These are phyloP conservation scores for Rhynchosporium agropyri DNA, from an alignment of 2,329 filamentous ascomycete species.

Conservation along the genomic window DNA sequence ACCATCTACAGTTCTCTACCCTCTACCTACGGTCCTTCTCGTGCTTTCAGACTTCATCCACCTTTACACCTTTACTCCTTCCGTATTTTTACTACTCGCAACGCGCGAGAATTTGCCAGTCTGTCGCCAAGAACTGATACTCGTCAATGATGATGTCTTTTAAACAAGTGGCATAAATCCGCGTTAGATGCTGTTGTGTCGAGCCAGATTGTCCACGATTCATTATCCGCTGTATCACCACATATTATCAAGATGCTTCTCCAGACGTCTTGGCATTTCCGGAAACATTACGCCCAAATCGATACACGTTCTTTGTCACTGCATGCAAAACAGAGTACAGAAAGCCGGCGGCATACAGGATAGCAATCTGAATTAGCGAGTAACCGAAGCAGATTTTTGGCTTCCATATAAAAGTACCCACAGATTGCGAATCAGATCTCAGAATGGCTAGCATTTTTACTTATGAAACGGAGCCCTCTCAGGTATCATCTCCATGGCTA, in stretches of 20 bases:
- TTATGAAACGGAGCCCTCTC: constrained; percentile 83
- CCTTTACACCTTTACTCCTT: no score
- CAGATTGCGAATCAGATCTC: not conserved
- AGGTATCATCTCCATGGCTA: constrained; percentile 90
- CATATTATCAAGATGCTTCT: constrained; percentile 51
- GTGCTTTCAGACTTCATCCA: no score
- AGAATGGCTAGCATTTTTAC: constrained; percentile 94
- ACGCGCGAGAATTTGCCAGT: no score
- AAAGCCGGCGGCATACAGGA: constrained; percentile 27
- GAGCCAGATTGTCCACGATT: not conserved
- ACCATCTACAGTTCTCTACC: no score
- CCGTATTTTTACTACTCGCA: no score
- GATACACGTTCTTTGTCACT: constrained; percentile 50
- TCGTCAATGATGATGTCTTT: constrained; percentile 20
- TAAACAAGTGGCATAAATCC: constrained; percentile 14
- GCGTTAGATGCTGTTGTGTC: not conserved
- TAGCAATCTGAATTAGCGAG: not conserved
- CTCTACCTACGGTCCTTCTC: no score
- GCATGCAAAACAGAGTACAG: constrained; percentile 27
- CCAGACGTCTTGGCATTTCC: constrained; percentile 45
- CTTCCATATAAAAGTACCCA: not conserved
- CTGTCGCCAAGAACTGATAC: no score
- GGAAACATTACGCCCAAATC: constrained; percentile 52
- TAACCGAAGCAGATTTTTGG: not conserved
- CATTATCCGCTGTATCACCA: constrained; percentile 11